These are phyloP conservation scores for Salix purpurea DNA, from an alignment of 345 rosid genomes.

Conservation along the genomic window DNA sequence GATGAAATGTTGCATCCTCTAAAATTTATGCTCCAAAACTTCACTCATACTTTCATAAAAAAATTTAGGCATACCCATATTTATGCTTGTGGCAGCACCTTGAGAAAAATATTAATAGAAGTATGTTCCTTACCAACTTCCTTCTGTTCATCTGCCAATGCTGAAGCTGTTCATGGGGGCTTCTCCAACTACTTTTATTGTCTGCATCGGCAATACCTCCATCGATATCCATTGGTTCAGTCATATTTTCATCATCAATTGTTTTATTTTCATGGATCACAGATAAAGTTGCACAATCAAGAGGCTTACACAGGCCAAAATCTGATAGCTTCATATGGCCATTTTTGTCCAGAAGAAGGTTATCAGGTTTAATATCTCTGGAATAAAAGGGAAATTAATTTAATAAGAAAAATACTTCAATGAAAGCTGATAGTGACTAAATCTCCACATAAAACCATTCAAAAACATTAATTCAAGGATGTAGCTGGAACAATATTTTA, in stretches of 20 bases:
- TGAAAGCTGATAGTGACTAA: neutral
- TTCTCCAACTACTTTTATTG: slow-evolving; percentile 76
- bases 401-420: slow-evolving; percentile 12
- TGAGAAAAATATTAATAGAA: neutral
- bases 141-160: slow-evolving; percentile 99
- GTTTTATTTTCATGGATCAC: slow-evolving; percentile 75
- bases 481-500: slow-evolving; percentile 16
- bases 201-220: slow-evolving; percentile 67
- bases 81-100: neutral
- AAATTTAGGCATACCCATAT: neutral
- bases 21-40: neutral
- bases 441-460: neutral
- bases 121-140: slow-evolving; percentile 56
- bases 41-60: neutral
- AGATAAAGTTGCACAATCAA: slow-evolving; percentile 75
- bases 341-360: slow-evolving; percentile 87
- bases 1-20: neutral
- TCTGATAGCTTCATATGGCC: slow-evolving; percentile 99
- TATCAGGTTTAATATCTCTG: slow-evolving; percentile 96
- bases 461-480: neutral
- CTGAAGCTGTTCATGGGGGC: slow-evolving; percentile 88
- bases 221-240: slow-evolving; percentile 89
- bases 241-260: slow-evolving; percentile 54
- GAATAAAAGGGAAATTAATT: slow-evolving; percentile 16
- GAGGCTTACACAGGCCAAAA: slow-evolving; percentile 97